phyloP scores from a whole-genome alignment of 371 early-diverging fungal genomes.

The Mucor indicus region DNA sequence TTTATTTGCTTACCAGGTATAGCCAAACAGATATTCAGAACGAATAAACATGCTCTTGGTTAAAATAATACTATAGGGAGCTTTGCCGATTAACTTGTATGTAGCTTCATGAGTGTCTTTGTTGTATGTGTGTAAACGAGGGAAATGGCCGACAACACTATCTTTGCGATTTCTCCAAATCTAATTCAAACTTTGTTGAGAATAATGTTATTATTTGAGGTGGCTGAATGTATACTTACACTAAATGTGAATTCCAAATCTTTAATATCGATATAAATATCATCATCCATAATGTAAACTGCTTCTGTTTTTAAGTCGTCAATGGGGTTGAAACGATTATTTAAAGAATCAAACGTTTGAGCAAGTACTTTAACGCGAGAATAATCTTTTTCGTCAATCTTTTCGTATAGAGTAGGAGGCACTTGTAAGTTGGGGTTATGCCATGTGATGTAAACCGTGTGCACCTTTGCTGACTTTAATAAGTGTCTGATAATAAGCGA shows the following conservation, averaged over 20 bases:
- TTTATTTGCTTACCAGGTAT: conserved; percentile 34
- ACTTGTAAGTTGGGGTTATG: conserved; percentile 39
- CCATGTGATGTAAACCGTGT: conserved; percentile 47
- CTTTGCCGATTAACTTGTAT: conserved; percentile 20
- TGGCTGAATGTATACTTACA: no score
- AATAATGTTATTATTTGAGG: no score
- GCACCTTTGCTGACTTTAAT: conserved; percentile 19
- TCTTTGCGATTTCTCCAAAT: conserved; percentile 29
- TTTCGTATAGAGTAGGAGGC: conserved; percentile 17
- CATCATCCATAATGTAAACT: conserved; percentile 47
- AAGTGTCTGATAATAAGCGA: conserved; percentile 33
- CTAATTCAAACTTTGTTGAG: no score
- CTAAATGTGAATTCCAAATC: conserved; percentile 37
- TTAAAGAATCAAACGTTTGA: conserved; percentile 43
- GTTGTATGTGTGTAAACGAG: conserved; percentile 34
- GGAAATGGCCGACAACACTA: conserved; percentile 43
- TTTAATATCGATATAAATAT: conserved; percentile 27
- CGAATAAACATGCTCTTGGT: conserved; percentile 51
- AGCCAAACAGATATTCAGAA: conserved; percentile 43
- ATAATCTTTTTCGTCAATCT: conserved; percentile 3
- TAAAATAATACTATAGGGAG: conserved; percentile 35
- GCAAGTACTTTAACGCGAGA: conserved; percentile 23
- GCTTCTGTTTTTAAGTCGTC: conserved; percentile 27
- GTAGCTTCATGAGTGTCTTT: conserved; percentile 13
- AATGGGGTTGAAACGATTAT: conserved; percentile 44